A percentile compares a stretch with the other conserved stretches of the same genome.
Conservation (phyloP, 2,329 filamentous ascomycete genomes). For the Cadophora sp. region DNA sequence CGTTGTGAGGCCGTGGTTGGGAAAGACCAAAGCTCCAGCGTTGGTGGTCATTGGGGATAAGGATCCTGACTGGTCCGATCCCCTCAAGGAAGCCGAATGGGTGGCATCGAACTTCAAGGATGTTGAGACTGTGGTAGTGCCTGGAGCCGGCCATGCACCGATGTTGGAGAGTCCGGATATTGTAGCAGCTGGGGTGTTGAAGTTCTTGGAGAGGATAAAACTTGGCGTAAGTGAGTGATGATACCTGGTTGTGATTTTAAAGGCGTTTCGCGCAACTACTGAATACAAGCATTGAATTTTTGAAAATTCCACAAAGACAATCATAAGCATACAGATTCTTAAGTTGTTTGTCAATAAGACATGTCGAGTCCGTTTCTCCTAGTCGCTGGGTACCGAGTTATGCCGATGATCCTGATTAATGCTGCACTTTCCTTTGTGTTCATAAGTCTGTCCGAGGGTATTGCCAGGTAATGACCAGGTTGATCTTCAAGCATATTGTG, state of each 20-base stretch:
- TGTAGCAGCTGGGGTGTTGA: constrained; percentile 9
- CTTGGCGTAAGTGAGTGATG: constrained; percentile 24
- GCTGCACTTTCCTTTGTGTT: background rate
- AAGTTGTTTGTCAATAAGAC: background rate
- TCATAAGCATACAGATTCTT: background rate
- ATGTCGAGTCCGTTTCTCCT: background rate
- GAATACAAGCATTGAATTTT: background rate
- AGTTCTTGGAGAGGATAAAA: constrained; percentile 18
- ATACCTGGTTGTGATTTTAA: background rate
- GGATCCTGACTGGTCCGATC: constrained; percentile 21
- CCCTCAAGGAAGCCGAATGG: constrained; percentile 19
- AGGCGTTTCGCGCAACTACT: background rate
- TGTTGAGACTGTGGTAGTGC: constrained; percentile 11
- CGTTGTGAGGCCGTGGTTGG: constrained; percentile 7
- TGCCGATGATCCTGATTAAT: background rate
- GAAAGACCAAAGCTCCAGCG: constrained; percentile 15
- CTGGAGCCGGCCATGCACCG: constrained; percentile 19
- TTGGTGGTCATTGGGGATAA: constrained; percentile 18
- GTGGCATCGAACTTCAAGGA: constrained; percentile 23
- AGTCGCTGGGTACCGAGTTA: background rate
- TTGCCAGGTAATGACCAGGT: background rate
- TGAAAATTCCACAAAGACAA: background rate
- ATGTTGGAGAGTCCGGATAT: constrained; percentile 22
- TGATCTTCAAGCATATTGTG: background rate
- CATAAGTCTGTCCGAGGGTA: background rate